Evolutionary conservation across 2,329 filamentous ascomycete genomes (phyloP), one percentile per base, ranked within the genome.

Genomic region (Tolypocladium amazonense): DNA sequence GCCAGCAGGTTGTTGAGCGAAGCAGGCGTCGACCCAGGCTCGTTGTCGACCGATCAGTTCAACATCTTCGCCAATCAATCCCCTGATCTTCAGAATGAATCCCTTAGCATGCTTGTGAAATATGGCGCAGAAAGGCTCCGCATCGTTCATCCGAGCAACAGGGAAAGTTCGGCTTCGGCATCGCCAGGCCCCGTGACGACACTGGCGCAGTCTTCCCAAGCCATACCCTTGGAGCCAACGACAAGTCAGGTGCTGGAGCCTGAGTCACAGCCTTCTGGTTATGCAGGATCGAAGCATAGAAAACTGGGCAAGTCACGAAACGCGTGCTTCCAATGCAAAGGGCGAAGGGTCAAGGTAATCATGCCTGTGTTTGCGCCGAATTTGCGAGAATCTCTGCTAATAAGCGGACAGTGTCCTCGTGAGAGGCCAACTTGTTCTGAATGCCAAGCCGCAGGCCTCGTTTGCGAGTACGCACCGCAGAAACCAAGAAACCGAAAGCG

Each of bases 21-120:
- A 1, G 76, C 71, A n/a, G 75, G 73, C 5, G 76, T 85, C n/a
- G 77, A 82, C 43, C 81, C 80, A 1, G 70, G 73, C 2, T 79
- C 81, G 0, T 71, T 85, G 12, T 81, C 79, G 0, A 62, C 70
- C 4, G 82, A 85, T 54, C 82, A 85, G 65, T 83, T 85, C 62
- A 78, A 73, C 63, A 85, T 84, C 20, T 83, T 86, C 63, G 75
- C 82, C 11, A 85, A 86, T 59, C 83, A 86, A 68, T 78, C 81
- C 0, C 81, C 82, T 0, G 75, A 79, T 3, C 69, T 85, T 7
- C 83, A 85, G 63, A 71, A 73, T 58, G 76, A 81, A 58, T 85
- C 83, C 0, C 69, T 86, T 18, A 75, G 73, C 1, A 82, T 86
- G 81, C 73, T 85, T 14, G 75, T 77, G 0, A 79, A 77, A 65